These are phyloP conservation scores for Extremus antarcticus DNA, from an alignment of 495 filamentous ascomycete species.

Conservation along the genomic window DNA sequence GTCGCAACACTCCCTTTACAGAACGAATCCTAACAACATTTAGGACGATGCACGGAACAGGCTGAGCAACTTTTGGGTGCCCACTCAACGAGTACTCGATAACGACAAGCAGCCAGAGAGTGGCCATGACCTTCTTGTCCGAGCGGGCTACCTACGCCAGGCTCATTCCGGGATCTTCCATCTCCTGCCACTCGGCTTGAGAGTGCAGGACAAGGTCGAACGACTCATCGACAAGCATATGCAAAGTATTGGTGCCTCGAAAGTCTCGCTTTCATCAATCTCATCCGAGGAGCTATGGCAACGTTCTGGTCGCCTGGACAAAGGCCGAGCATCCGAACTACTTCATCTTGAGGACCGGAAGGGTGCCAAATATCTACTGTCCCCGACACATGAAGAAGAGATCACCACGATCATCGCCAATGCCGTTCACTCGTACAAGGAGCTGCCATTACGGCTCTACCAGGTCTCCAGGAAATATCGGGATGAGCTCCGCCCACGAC, in stretches of 20 bases:
- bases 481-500: slow-evolving; percentile 78
- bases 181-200: slow-evolving; percentile 75
- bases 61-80: slow-evolving; percentile 65
- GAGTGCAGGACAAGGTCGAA: slow-evolving; percentile 85
- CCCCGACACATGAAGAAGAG: slow-evolving; percentile 95
- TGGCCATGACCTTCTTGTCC: slow-evolving; percentile 61
- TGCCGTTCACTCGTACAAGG: slow-evolving; percentile 72
- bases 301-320: slow-evolving; percentile 49
- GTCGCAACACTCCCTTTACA: background rate
- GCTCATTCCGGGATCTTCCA: slow-evolving; percentile 88
- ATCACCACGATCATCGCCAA: slow-evolving; percentile 70
- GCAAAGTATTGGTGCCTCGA: slow-evolving; percentile 66
- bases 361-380: slow-evolving; percentile 61
- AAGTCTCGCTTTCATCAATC: slow-evolving; percentile 76
- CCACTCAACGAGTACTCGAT: slow-evolving; percentile 52
- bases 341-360: slow-evolving; percentile 75
- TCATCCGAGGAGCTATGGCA: slow-evolving; percentile 79
- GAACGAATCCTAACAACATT: background rate
- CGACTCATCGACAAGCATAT: slow-evolving; percentile 80
- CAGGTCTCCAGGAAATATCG: slow-evolving; percentile 92
- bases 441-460: slow-evolving; percentile 77
- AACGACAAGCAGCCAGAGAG: slow-evolving; percentile 40
- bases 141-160: slow-evolving; percentile 75
- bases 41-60: slow-evolving; percentile 46
- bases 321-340: slow-evolving; percentile 46